Base-by-base conservation (phyloP, 257 asterid species). In the Gardenia jasminoides region DNA sequence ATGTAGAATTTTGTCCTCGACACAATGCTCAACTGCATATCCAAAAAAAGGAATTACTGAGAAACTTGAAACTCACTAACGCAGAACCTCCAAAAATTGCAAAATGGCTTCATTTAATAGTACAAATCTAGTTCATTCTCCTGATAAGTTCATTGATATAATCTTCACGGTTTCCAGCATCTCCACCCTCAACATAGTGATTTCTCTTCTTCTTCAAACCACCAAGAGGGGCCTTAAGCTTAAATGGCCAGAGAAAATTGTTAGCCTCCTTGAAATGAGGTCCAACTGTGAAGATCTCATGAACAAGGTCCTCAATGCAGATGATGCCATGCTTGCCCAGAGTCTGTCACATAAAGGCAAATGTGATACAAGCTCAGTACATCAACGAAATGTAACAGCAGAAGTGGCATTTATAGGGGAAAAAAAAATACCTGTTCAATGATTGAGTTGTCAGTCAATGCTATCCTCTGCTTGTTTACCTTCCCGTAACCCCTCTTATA, bases 401-500 rank as follows among this genome's bases (percentile, higher is more conserved):
- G 59, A 70, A 11, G 30, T 4, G 7, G 31, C 28, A 31, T 20
- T 73, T 33, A 67, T 16, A 19, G 31, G 20, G n/a, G n/a, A n/a
- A n/a, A 28, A 41, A 2, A 73, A 30, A 43, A 86, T 81, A 74
- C 77, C 95, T 90, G 91, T 73, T 90, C 95, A 15, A 92, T 68
- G 10, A 92, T 80, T 0, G 97, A 82, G 59, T 92, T 92, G 67
- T 92, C 97, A 0, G 97, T 92, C 87, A 92, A 76, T 19, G 95
- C 90, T 74, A 89, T 90, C 69, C 93, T 88, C 80, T 88, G 91
- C 89, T 89, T 92, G 90, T 92, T 83, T 4, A 89, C 87, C 76
- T 92, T 92, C 20, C 97, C 97, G 22, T 74, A 92, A 6, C 97
- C 97, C 26, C 97, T 79, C 87, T 92, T 92, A 86, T 90, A 92